A percentile compares a stretch with the other conserved stretches of the same genome.
Evolutionary conservation across 495 filamentous ascomycete species (phyloP).

Genomic region (Podospora australis): DNA sequence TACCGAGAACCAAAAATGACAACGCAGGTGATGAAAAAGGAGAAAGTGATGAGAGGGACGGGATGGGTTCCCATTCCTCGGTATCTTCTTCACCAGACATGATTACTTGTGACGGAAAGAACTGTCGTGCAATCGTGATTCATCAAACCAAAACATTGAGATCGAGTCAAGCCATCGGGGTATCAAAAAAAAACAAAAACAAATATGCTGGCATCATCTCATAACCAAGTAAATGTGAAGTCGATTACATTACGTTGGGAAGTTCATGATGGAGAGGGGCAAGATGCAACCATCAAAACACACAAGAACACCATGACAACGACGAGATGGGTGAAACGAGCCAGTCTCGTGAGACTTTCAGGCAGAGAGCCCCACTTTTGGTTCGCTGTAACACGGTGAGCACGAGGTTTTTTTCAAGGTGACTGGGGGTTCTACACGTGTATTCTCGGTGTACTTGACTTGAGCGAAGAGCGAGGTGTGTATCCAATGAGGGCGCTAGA

Average conservation of each 20-base stretch:
- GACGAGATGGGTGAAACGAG: not conserved
- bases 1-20: constrained; percentile 2
- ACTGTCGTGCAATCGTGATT: not conserved
- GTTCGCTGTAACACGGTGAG: too few relatives aligned
- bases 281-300: not conserved
- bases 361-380: constrained; percentile 1
- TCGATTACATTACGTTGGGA: not conserved
- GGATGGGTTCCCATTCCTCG: constrained; percentile 9
- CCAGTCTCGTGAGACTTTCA: constrained; percentile 1
- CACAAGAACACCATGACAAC: not conserved
- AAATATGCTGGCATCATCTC: not conserved
- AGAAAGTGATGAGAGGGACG: constrained; percentile 15
- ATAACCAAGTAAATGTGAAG: not conserved
- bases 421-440: not conserved
- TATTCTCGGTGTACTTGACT: too few relatives aligned
- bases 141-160: not conserved
- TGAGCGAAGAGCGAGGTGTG: not conserved
- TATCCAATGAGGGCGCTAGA: not conserved
- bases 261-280: too few relatives aligned
- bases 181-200: not conserved
- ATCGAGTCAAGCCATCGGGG: not conserved
- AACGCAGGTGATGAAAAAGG: constrained; percentile 12
- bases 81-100: constrained; percentile 8
- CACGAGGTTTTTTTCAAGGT: not conserved
- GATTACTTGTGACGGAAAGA: not conserved